Percentiles rank a stretch among this genome's conserved stretches.
Conservation (phyloP, 805 yeast species). For the Blastobotrys robertii region DNA sequence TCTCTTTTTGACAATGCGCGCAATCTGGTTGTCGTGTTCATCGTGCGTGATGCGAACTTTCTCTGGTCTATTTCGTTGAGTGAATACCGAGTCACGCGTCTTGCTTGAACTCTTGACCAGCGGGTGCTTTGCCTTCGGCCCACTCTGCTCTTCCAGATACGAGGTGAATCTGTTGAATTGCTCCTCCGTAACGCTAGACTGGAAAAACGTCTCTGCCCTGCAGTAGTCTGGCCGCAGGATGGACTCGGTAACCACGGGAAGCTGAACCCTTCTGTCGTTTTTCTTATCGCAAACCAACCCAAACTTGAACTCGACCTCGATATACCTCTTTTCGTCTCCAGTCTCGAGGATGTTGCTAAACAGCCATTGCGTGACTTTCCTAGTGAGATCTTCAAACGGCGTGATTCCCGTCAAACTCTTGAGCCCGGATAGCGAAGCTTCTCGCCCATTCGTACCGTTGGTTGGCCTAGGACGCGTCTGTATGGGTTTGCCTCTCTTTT, state of each 20-base stretch:
- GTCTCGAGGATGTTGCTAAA: constrained; percentile 56
- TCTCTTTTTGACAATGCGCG: constrained; percentile 63
- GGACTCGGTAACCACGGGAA: constrained; percentile 27
- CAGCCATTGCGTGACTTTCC: constrained; percentile 81
- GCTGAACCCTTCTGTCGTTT: constrained; percentile 19
- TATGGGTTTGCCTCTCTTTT: neutral
- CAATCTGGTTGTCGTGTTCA: constrained; percentile 30
- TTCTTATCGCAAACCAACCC: constrained; percentile 24
- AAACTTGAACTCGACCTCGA: constrained; percentile 39
- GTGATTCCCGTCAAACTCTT: constrained; percentile 61
- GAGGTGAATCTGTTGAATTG: constrained; percentile 15
- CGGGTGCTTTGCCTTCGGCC: constrained; percentile 3
- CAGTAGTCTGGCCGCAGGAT: constrained; percentile 23
- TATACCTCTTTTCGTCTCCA: constrained; percentile 16
- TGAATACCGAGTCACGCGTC: constrained; percentile 11
- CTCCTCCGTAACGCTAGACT: constrained; percentile 21
- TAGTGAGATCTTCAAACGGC: constrained; percentile 71
- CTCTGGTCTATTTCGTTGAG: constrained; percentile 9
- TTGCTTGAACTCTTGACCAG: constrained; percentile 2
- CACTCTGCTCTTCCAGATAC: constrained; percentile 16
- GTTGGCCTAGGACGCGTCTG: too few relatives aligned
- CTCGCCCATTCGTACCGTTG: too few relatives aligned
- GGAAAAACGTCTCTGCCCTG: constrained; percentile 20
- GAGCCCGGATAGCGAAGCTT: constrained; percentile 26
- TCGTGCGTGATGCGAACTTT: constrained; percentile 22